These are phyloP conservation scores for Paramarasmius palmivorus DNA, from an alignment of 1,284 basidiomycete genomes.

Conservation along the genomic window DNA sequence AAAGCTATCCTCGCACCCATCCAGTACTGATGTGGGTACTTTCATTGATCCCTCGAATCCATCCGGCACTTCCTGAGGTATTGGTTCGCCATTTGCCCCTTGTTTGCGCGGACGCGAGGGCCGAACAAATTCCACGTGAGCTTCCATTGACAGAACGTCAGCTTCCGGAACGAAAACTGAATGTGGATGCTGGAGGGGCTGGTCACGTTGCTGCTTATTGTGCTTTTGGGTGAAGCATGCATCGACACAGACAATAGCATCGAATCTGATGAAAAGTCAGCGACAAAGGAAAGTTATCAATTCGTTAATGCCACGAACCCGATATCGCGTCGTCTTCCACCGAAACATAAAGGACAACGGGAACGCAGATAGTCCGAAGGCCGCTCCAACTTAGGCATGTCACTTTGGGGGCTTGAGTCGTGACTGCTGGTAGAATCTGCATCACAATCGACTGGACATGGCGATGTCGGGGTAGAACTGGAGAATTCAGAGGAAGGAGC, in stretches of 20 bases:
- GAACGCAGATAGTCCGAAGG: conserved; percentile 1
- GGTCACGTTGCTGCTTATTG: conserved; percentile 9
- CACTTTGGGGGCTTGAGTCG: conserved; percentile 33
- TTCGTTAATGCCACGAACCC: conserved; percentile 20
- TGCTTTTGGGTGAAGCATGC: conserved; percentile 19
- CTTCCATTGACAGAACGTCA: not conserved
- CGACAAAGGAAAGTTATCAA: not conserved
- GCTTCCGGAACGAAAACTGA: conserved; percentile 21
- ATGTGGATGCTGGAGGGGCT: conserved; percentile 3
- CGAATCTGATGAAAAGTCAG: not conserved
- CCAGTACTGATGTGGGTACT: conserved; percentile 26
- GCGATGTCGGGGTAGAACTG: too few species aligned
- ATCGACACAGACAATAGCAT: conserved; percentile 9
- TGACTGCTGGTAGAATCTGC: conserved; percentile 31
- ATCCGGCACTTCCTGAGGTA: conserved; percentile 5
- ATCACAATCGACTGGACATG: conserved; percentile 33
- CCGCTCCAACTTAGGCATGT: conserved; percentile 16
- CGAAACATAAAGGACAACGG: conserved; percentile 9
- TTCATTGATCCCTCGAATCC: conserved; percentile 9
- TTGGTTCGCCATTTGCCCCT: not conserved
- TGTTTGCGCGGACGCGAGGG: conserved; percentile 14
- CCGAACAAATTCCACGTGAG: conserved; percentile 8
- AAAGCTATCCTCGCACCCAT: conserved; percentile 32
- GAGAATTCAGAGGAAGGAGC: too few species aligned
- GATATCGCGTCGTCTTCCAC: not conserved